Evolutionary conservation across 2,329 filamentous ascomycete genomes (phyloP), one percentile per base, ranked within the genome.

Genomic region (Aspergillus pseudonomiae): DNA sequence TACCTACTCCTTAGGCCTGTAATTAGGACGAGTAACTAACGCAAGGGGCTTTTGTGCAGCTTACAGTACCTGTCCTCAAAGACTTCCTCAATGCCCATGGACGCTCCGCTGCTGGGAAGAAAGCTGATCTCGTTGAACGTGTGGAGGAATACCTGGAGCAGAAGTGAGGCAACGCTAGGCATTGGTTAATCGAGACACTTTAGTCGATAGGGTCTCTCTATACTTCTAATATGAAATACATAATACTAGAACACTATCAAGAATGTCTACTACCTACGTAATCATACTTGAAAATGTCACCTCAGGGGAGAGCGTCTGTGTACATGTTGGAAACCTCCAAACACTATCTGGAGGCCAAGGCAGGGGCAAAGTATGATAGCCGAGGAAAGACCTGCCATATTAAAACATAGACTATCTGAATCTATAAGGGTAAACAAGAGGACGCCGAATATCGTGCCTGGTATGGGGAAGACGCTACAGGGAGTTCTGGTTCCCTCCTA

Each of bases 71-170:
- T 14, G 70, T 78, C 24, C 70, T 85, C 41, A 85, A 82, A 63
- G 78, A 79, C 1, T 85, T 83, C 68, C 71, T 84, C 21, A 71
- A 68, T n/a, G 63, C 71, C 5, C 81, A 83, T 61, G 78, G 79
- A 50, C 73, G 84, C 19, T 71, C 77, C 32, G 69, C 72, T 11
- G 71, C 75, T 26, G 82, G 83, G 2, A 84, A 83, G 68, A 85
- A 85, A 66, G 80, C 77, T 6, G 83, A 84, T 62, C 73, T 85
- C 36, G 73, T 85, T n/a, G 82, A 84, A 45, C 75, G 78, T 43
- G 77, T 85, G 36, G 82, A 85, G 64, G 78, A 78, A 61, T 79
- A 75, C 65, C 81, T 84, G 60, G 82, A 84, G 66, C 69, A 71
- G 54, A 83, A 82, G 63, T 79, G 61, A 71, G 24, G 16, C 30